Evolutionary conservation across 495 filamentous ascomycete genomes (phyloP), one percentile per base, ranked within the genome.

Genomic region (Pseudomonodictys pantanalensis): DNA sequence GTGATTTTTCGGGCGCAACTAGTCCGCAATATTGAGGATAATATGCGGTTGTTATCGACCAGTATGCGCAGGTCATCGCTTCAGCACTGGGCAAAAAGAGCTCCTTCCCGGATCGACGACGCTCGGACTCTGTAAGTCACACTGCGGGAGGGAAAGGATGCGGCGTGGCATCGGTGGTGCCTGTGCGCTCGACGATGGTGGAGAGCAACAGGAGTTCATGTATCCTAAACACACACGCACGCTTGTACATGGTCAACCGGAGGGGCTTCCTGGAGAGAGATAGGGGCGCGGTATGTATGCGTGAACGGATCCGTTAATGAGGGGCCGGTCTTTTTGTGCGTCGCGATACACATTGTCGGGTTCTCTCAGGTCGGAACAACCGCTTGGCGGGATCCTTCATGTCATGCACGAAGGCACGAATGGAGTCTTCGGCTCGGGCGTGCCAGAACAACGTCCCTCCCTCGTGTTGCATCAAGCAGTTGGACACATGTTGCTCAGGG

Each of bases 41-140:
- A 54, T 61, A 47, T 61, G 59, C 51, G 59, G 51, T 10, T 56
- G 51, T 50, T 56, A 62, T 63, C 5, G 52, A 28, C 55, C 47
- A 43, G 61, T 49, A 54, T 63, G 10, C 46, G 30, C 39, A 46
- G 30, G 17, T 42, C 20, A 18, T 4, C 15, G 29, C 35, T n/a
- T 38, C 25, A 58, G 58, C 51, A 62, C 58, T 30, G 50, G 29
- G 35, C 52, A 45, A 41, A 6, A 35, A 17, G 49, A 49, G 51
- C 32, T 42, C 42, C 52, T 35, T 56, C 56, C 51, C 56, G 17
- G 62, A 65, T 65, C 62, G 56, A 39, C 57, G 32, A 48, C 18
- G 56, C 62, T 58, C 43, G 48, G 62, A 55, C 56, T n/a, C 55
- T 58, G 62, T 61, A 65, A 57, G 62, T 65, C 56, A 57, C 62